Conservation (phyloP, 371 early-diverging fungal species). For the Rhizopus arrhizus region DNA sequence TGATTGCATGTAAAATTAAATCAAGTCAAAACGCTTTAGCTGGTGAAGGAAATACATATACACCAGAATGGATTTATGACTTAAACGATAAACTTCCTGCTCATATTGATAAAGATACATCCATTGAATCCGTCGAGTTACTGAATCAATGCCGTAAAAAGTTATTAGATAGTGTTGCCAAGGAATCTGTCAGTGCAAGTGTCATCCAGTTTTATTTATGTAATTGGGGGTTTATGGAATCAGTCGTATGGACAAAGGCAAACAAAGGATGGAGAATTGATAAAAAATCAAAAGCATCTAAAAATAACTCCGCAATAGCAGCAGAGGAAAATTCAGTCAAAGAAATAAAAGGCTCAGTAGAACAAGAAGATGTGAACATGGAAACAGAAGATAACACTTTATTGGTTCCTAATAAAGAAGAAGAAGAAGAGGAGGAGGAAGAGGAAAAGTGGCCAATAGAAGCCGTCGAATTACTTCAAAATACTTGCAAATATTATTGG, state of each 20-base stretch:
- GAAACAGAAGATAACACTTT: background rate
- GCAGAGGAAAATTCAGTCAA: background rate
- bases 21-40: conserved; percentile 27
- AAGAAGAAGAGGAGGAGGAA: conserved; percentile 9
- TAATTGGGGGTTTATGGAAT: conserved; percentile 29
- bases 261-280: conserved; percentile 26
- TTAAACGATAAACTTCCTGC: conserved; percentile 32
- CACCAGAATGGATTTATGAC: conserved; percentile 44
- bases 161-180: conserved; percentile 19
- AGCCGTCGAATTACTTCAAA: conserved; percentile 9
- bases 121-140: conserved; percentile 16
- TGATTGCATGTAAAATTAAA: conserved; percentile 61
- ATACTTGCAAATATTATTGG: conserved; percentile 32
- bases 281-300: background rate
- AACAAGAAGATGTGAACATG: background rate
- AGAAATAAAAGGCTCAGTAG: too few relatives aligned
- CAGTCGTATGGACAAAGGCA: conserved; percentile 25
- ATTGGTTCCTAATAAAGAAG: too few relatives aligned
- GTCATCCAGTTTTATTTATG: conserved; percentile 32
- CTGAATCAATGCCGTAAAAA: conserved; percentile 38
- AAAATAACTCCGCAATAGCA: background rate
- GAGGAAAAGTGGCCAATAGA: conserved; percentile 26
- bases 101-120: conserved; percentile 22
- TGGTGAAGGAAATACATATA: conserved; percentile 14
- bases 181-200: conserved; percentile 8